Evolutionary conservation across 176 grass and related monocot genomes (phyloP).

Genomic region (Paspalum vaginatum): DNA sequence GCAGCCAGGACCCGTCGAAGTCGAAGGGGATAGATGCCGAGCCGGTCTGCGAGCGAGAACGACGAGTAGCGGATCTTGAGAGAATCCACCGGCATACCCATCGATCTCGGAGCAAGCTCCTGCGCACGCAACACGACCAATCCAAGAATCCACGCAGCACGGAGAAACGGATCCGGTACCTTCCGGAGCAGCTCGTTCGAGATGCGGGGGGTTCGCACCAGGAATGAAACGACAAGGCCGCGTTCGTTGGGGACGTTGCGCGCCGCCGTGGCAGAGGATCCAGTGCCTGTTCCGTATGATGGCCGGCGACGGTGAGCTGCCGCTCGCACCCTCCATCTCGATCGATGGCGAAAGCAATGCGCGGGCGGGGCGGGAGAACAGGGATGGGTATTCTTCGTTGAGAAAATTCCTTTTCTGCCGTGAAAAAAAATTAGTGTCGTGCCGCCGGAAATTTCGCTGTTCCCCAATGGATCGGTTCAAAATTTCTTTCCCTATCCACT

Average conservation of each 20-base stretch:
- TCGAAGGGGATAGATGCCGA: conserved; percentile 63
- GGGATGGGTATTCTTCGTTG: too few species aligned
- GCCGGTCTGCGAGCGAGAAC: conserved; percentile 63
- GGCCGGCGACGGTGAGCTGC: conserved; percentile 9
- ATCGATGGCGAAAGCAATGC: too few species aligned
- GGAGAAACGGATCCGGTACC: conserved; percentile 32
- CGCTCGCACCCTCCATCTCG: conserved; percentile 4
- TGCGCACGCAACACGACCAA: conserved; percentile 19
- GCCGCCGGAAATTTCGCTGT: too few species aligned
- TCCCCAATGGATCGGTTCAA: too few species aligned
- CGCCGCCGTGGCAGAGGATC: conserved; percentile 70
- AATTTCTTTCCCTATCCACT: too few species aligned
- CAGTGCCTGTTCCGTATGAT: conserved; percentile 67
- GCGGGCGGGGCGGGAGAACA: too few species aligned
- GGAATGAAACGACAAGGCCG: conserved; percentile 76
- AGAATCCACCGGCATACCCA: conserved; percentile 46
- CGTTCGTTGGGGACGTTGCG: conserved; percentile 84
- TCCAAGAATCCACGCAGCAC: background rate
- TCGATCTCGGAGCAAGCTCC: conserved; percentile 58
- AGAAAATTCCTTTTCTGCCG: too few species aligned
- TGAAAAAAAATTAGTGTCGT: too few species aligned
- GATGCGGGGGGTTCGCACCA: conserved; percentile 53
- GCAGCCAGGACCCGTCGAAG: conserved; percentile 39
- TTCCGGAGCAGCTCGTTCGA: conserved; percentile 55
- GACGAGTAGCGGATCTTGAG: conserved; percentile 77